Evolutionary conservation across 2,329 filamentous ascomycete species (phyloP).

Genomic region (Ascochyta rabiei): DNA sequence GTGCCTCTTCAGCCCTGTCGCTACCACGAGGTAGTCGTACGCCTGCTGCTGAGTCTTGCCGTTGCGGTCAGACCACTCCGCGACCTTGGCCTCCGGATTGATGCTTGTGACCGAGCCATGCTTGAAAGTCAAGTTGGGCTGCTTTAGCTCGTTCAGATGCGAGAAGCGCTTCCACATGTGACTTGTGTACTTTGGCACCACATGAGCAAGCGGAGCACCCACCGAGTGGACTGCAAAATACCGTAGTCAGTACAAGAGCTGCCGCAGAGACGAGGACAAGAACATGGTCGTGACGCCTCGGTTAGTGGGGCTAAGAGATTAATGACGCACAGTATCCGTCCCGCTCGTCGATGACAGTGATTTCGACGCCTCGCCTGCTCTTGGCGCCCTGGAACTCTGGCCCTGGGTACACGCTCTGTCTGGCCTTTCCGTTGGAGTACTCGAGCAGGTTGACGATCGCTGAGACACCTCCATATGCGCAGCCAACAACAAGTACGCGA

Average conservation of each 20-base stretch:
- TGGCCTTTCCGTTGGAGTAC: slow-evolving; percentile 62
- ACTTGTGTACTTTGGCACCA: slow-evolving; percentile 65
- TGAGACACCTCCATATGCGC: slow-evolving; percentile 74
- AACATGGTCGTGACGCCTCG: slow-evolving; percentile 19
- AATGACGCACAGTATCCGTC: slow-evolving; percentile 75
- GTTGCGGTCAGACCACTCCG: slow-evolving; percentile 59
- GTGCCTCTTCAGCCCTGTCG: slow-evolving; percentile 70
- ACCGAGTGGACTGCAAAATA: slow-evolving; percentile 70
- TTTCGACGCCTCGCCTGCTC: slow-evolving; percentile 64
- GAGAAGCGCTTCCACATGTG: slow-evolving; percentile 74
- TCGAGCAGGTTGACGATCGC: slow-evolving; percentile 71
- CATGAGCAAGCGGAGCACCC: slow-evolving; percentile 74
- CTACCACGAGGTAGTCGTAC: slow-evolving; percentile 79
- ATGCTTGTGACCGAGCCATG: slow-evolving; percentile 69
- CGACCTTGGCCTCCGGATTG: slow-evolving; percentile 64
- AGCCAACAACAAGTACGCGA: slow-evolving; percentile 68
- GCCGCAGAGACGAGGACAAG: slow-evolving; percentile 8
- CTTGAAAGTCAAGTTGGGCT: slow-evolving; percentile 66
- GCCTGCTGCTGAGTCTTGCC: slow-evolving; percentile 52
- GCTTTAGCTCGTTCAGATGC: slow-evolving; percentile 70
- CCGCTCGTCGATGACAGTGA: slow-evolving; percentile 78
- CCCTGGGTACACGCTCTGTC: slow-evolving; percentile 51
- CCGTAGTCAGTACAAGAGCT: slow-evolving; percentile 25
- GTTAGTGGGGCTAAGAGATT: slow-evolving; percentile 22
- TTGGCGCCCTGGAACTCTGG: slow-evolving; percentile 44